Conservation (phyloP, 2,329 filamentous ascomycete species). For the Aspergillus fructus region DNA sequence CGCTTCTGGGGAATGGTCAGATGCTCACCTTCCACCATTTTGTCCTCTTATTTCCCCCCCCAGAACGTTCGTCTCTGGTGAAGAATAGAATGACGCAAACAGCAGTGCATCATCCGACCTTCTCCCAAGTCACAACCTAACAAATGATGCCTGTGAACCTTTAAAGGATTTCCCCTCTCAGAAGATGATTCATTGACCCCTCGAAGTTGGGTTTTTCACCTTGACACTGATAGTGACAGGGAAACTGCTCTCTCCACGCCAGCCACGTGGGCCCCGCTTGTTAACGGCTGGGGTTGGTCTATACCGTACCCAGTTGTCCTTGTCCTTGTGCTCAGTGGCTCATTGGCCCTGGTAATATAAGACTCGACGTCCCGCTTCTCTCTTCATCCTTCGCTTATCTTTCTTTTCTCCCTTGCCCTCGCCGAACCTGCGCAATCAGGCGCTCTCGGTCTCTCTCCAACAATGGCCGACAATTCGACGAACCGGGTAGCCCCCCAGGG, state of each 20-base stretch:
- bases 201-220: background rate
- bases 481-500: conserved; percentile 51
- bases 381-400: background rate
- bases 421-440: background rate
- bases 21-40: background rate
- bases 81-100: conserved; percentile 8
- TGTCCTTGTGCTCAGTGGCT: background rate
- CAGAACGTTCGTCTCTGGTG: background rate
- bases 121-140: background rate
- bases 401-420: background rate
- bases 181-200: conserved; percentile 1
- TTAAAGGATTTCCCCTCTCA: background rate
- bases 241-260: background rate
- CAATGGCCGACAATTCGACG: conserved; percentile 24
- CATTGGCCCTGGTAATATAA: background rate
- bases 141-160: background rate
- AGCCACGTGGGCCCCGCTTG: conserved; percentile 4
- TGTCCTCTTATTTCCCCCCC: background rate
- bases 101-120: conserved; percentile 11
- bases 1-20: conserved; percentile 1
- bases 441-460: conserved; percentile 1
- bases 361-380: background rate
- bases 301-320: background rate
- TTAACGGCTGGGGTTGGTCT: background rate
- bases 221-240: background rate